Evolutionary conservation across 2,329 filamentous ascomycete species (phyloP).

Genomic region (Cordyceps tenuipes): DNA sequence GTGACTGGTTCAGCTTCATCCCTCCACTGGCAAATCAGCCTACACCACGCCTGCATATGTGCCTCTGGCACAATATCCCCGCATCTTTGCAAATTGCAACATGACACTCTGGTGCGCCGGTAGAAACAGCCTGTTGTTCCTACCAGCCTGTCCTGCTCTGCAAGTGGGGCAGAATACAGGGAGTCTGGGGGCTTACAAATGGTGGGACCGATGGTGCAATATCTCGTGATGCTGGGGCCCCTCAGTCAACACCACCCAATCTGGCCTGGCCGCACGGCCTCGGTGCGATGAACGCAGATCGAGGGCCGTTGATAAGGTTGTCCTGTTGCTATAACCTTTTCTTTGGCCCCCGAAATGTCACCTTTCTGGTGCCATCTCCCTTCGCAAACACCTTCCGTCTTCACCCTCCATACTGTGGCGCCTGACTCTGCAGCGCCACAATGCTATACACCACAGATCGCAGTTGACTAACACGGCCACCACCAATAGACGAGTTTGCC

Average conservation of each 20-base stretch:
- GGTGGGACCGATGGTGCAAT: constrained; percentile 48
- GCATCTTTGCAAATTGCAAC: constrained; percentile 11
- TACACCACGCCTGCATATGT: constrained; percentile 5
- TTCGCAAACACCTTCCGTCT: not conserved
- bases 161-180: constrained; percentile 11
- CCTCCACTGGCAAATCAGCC: constrained; percentile 3
- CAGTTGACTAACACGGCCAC: constrained; percentile 31
- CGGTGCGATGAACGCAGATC: not conserved
- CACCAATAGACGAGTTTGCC: constrained; percentile 43
- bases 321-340: not conserved
- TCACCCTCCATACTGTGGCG: not conserved
- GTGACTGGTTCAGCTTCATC: not conserved
- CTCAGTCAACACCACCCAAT: not conserved
- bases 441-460: not conserved
- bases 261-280: constrained; percentile 4
- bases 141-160: not conserved
- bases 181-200: constrained; percentile 33
- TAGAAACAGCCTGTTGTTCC: not conserved
- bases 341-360: not conserved
- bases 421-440: not conserved
- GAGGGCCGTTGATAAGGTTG: constrained; percentile 6
- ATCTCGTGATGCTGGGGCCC: constrained; percentile 43
- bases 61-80: constrained; percentile 11
- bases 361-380: not conserved
- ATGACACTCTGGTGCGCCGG: not conserved